Percentiles rank a stretch among this genome's conserved stretches.
These are phyloP conservation scores for Ogataea neopini DNA, from an alignment of 805 yeast genomes.

Conservation along the genomic window DNA sequence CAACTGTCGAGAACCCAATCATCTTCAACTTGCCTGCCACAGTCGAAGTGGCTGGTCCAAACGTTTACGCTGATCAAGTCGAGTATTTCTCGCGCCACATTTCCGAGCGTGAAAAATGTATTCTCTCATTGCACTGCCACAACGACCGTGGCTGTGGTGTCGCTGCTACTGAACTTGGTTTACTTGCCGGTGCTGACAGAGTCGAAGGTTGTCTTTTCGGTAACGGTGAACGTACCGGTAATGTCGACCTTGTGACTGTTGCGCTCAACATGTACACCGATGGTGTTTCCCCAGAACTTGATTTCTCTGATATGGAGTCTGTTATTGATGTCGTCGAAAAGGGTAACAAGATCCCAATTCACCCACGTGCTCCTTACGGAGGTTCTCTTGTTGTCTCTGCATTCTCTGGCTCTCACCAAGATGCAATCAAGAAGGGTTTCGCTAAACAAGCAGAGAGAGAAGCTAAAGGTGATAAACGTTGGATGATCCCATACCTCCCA, in stretches of 20 bases:
- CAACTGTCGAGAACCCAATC: slow-evolving; percentile 70
- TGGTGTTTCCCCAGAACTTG: slow-evolving; percentile 71
- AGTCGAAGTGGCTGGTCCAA: slow-evolving; percentile 75
- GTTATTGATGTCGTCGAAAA: slow-evolving; percentile 70
- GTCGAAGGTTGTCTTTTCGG: slow-evolving; percentile 84
- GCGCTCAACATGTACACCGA: slow-evolving; percentile 79
- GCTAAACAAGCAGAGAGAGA: slow-evolving; percentile 52
- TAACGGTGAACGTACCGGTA: slow-evolving; percentile 85
- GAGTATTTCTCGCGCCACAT: slow-evolving; percentile 72
- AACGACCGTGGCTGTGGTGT: slow-evolving; percentile 85
- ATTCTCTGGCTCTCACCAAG: slow-evolving; percentile 58
- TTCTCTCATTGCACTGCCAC: slow-evolving; percentile 73
- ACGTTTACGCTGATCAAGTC: slow-evolving; percentile 77
- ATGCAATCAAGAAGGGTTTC: slow-evolving; percentile 40
- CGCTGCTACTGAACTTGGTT: slow-evolving; percentile 77
- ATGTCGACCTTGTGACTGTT: slow-evolving; percentile 73
- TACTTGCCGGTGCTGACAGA: slow-evolving; percentile 83
- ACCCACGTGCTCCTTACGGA: slow-evolving; percentile 77
- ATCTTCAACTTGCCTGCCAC: slow-evolving; percentile 82
- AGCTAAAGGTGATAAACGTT: slow-evolving; percentile 48
- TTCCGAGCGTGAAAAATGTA: slow-evolving; percentile 67
- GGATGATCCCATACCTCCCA: slow-evolving; percentile 78
- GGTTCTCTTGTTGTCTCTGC: slow-evolving; percentile 81
- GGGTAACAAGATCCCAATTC: slow-evolving; percentile 75
- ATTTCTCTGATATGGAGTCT: slow-evolving; percentile 66